Evolutionary conservation across 2,329 filamentous ascomycete genomes (phyloP).

Genomic region (Aspergillus quadrilineatus): DNA sequence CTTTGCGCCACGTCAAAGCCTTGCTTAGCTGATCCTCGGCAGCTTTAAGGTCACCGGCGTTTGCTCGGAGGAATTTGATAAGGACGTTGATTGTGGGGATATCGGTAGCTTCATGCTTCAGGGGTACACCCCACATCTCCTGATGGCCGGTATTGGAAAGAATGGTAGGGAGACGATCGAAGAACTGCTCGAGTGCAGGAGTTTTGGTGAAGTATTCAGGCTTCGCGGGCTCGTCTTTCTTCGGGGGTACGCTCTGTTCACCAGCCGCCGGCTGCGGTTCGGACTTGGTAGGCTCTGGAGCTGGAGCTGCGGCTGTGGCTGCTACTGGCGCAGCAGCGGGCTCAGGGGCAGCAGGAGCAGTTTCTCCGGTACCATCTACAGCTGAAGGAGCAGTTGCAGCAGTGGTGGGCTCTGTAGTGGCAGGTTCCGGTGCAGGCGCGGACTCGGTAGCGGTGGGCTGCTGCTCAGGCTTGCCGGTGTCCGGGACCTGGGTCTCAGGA

Average conservation of each 20-base stretch:
- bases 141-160: slow-evolving; percentile 58
- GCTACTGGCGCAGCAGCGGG: slow-evolving; percentile 14
- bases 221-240: slow-evolving; percentile 30
- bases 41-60: slow-evolving; percentile 70
- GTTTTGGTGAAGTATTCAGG: slow-evolving; percentile 37
- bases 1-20: slow-evolving; percentile 79
- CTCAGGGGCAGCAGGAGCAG: slow-evolving; percentile 9
- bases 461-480: slow-evolving; percentile 1
- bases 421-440: slow-evolving; percentile 5
- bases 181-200: slow-evolving; percentile 55
- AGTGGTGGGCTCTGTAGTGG: not conserved
- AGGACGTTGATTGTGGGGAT: slow-evolving; percentile 79
- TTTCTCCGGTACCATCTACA: not conserved
- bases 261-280: not conserved
- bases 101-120: slow-evolving; percentile 52
- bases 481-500: not conserved
- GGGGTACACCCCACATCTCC: slow-evolving; percentile 84
- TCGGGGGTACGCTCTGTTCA: slow-evolving; percentile 21
- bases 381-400: slow-evolving; percentile 17
- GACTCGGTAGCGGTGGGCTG: slow-evolving; percentile 3
- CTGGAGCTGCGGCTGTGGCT: not conserved
- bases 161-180: slow-evolving; percentile 59
- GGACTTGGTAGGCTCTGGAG: not conserved
- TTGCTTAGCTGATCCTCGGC: slow-evolving; percentile 75
- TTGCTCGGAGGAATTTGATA: slow-evolving; percentile 92